These are phyloP conservation scores for Pistacia integerrima DNA, from an alignment of 345 rosid species.

Conservation along the genomic window DNA sequence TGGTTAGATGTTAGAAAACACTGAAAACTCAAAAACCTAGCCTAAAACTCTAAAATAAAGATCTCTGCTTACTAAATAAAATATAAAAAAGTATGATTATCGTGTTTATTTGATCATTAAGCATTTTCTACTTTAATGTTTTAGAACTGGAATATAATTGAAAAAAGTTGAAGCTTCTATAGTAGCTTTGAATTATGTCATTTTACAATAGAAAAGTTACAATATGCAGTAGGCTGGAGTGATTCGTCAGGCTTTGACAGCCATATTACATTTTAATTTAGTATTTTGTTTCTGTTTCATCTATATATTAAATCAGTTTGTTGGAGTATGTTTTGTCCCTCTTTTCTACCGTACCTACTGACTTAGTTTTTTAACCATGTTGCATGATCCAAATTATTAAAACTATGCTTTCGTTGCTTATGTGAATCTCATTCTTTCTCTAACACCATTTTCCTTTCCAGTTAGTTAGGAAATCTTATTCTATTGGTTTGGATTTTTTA, in stretches of 20 bases:
- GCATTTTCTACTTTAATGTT: neutral
- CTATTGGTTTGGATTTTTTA: neutral
- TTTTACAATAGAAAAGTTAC: neutral
- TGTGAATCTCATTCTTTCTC: constrained; percentile 4
- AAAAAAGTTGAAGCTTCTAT: no score
- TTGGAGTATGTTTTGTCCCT: neutral
- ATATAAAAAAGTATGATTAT: neutral
- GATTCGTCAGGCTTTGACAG: neutral
- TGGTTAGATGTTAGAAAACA: no score
- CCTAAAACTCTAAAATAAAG: neutral
- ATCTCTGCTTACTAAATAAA: neutral
- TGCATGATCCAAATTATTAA: neutral
- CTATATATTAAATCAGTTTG: neutral
- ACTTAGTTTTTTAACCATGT: neutral
- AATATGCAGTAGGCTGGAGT: neutral
- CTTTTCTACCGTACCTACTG: neutral
- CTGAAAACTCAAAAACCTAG: neutral
- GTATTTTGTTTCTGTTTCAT: neutral
- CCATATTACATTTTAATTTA: neutral
- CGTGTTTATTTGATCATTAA: neutral
- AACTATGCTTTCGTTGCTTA: neutral
- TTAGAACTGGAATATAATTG: no score
- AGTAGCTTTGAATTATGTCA: no score
- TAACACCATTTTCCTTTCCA: neutral
- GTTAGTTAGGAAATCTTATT: neutral